Evolutionary conservation across 2,329 filamentous ascomycete genomes (phyloP).

Genomic region (Penicillium concentricum): DNA sequence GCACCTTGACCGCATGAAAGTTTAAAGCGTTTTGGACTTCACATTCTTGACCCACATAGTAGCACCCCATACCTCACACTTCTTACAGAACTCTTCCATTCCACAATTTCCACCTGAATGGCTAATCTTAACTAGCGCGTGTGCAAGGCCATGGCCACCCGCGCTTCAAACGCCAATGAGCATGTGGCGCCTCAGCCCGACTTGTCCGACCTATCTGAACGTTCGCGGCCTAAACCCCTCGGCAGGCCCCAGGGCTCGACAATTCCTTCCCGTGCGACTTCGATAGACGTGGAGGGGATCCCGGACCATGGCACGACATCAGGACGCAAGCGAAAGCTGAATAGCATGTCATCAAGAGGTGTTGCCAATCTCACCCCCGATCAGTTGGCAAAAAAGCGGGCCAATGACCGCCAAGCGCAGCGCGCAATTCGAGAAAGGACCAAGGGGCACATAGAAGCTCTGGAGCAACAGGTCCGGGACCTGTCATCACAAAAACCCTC

Average conservation of each 20-base stretch:
- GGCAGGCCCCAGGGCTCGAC: conserved; percentile 30
- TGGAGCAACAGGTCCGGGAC: conserved; percentile 71
- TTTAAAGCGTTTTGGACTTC: not conserved
- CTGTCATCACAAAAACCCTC: conserved; percentile 79
- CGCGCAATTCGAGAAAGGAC: conserved; percentile 80
- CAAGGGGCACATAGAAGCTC: conserved; percentile 71
- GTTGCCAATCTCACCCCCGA: conserved; percentile 85
- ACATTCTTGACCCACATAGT: not conserved
- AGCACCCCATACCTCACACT: not conserved
- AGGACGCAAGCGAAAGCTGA: conserved; percentile 45
- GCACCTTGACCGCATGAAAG: not conserved
- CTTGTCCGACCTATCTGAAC: not conserved
- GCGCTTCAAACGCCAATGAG: conserved; percentile 20
- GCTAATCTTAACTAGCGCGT: conserved; percentile 21
- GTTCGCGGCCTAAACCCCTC: conserved; percentile 11
- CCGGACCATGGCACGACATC: conserved; percentile 24
- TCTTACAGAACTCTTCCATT: not conserved
- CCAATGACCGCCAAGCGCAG: conserved; percentile 87
- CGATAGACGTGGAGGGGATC: conserved; percentile 24
- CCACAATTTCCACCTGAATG: conserved; percentile 25
- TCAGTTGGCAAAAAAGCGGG: conserved; percentile 84
- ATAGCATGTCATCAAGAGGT: conserved; percentile 58
- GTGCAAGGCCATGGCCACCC: conserved; percentile 37
- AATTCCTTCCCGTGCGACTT: conserved; percentile 23
- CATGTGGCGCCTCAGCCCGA: conserved; percentile 25